Base-by-base conservation (phyloP, 1,284 basidiomycete genomes). In the Leccinum cinnamomeum region DNA sequence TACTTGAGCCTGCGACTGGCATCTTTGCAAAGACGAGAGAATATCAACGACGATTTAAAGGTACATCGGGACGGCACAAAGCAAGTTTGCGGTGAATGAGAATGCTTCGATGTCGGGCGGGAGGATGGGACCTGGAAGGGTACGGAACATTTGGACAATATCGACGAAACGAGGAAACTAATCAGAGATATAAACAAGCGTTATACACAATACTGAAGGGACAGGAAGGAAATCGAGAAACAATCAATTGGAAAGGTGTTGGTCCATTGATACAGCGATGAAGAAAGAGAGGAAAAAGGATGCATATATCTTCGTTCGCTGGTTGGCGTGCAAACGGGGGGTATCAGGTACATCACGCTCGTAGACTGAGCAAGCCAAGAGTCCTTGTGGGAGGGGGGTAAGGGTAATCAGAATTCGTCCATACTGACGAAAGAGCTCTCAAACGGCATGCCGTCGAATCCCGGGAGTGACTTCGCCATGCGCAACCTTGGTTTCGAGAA, bases 401-500 rank as follows among this genome's bases (percentile, higher is more conserved):
- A 33, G 30, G 8, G 30, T 33, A 33, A 33, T 57, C 48, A 67
- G n/a, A 65, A 67, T 3, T 3, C 59, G 0, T 58, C 37, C 48
- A 67, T 59, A 33, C 30, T 33, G 30, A 33, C 30, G 2, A 70
- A 62, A 7, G 51, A 3, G n/a, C 50, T 53, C 5, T 67, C 62
- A 18, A 70, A 69, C 54, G 70, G 30, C 30, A 33, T 67, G 20
- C 74, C 72, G 8, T 71, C 70, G 14, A 71, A 64, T 1, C 48
- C 65, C 2, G 62, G 6, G 1, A 57, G 1, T 14, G 23, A 64
- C 11, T 3, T 66, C 56, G 2, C 51, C 37, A 5, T 55, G 14
- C 18, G 57, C 11, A 37, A 51, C 0, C 55, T 68, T 69, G 20
- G 41, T 23, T 2, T 63, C 64, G 0, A 56, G 5, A 1, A n/a